Conservation (phyloP, 345 rosid species). For the Laguncularia racemosa region DNA sequence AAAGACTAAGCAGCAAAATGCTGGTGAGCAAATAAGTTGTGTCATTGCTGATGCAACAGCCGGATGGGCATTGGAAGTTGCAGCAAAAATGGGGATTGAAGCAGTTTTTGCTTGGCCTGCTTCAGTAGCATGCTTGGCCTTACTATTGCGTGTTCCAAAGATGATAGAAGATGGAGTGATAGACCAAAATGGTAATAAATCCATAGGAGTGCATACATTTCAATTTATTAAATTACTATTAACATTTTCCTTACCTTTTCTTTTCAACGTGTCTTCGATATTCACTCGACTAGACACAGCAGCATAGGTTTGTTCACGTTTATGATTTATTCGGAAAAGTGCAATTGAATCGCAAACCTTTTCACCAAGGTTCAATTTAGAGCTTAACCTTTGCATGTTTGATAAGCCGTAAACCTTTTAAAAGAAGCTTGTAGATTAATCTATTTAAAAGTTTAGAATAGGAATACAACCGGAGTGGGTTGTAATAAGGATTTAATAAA, state of each 20-base stretch:
- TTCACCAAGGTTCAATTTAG: no score
- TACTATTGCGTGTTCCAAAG: slow-evolving; percentile 8
- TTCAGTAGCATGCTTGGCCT: slow-evolving; percentile 11
- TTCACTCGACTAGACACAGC: no score
- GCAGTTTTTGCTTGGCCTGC: slow-evolving; percentile 6
- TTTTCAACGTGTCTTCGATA: neutral
- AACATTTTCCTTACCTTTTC: neutral
- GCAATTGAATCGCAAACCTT: no score
- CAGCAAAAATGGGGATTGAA: slow-evolving; percentile 12
- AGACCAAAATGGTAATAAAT: slow-evolving; percentile 16
- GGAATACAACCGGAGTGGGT: no score
- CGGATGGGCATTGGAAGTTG: slow-evolving; percentile 21
- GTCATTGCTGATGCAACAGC: slow-evolving; percentile 12
- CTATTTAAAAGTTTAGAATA: no score
- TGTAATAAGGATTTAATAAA: no score
- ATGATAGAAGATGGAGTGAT: slow-evolving; percentile 14
- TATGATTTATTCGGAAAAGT: no score
- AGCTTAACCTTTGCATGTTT: no score
- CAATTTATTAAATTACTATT: neutral
- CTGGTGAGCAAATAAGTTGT: slow-evolving; percentile 17
- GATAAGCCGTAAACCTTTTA: no score
- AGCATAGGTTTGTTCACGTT: no score
- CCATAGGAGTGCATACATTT: no score
- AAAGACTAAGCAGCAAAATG: neutral
- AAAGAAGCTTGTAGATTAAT: no score